Base-by-base conservation (phyloP, 2,329 filamentous ascomycete species). In the Aureobasidium sp. region DNA sequence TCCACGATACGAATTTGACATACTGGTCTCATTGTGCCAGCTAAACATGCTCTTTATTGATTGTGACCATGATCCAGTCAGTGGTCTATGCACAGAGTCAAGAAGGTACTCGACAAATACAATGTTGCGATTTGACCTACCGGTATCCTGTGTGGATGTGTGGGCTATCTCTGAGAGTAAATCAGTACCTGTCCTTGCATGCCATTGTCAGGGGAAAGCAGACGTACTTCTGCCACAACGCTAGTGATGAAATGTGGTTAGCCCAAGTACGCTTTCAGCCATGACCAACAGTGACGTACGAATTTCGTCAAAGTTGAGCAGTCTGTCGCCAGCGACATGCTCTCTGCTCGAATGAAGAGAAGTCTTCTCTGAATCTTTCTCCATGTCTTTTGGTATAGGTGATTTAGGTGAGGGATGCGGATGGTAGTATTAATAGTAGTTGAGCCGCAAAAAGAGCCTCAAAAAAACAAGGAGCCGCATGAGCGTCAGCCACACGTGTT, bases 11-110 rank as follows among this genome's bases (percentile, higher is more conserved):
- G 27, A 34, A 29, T 14, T 5, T n/a, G 15, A 41, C 39, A 31
- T 55, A 64, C 60, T 52, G 5, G 61, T 64, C 49, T 64, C 63
- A 29, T 64, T 64, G 31, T 64, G 63, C 63, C 63, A 64, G 5
- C 22, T 3, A n/a, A 62, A 34, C 41, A 64, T 48, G 48, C 59
- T 62, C 25, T 52, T 8, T 17, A 58, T 17, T 34, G 42, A 64
- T 39, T 58, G 29, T 17, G 36, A 22, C 45, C 51, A 58, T 47
- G 59, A 62, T 42, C 53, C 52, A 8, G 59, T 44, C 14, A 45
- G 29, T 41, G 63, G 48, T n/a, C 63, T 64, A 17, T 49, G 3
- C 4, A 20, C 0, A 31, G 1, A n/a, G 17, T 49, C 47, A 49
- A 29, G 7, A 34, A 22, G 34, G 8, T 25, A 14, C 17, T 14